Base-by-base conservation (phyloP, 2,329 filamentous ascomycete species). In the Calonectria hongkongensis region DNA sequence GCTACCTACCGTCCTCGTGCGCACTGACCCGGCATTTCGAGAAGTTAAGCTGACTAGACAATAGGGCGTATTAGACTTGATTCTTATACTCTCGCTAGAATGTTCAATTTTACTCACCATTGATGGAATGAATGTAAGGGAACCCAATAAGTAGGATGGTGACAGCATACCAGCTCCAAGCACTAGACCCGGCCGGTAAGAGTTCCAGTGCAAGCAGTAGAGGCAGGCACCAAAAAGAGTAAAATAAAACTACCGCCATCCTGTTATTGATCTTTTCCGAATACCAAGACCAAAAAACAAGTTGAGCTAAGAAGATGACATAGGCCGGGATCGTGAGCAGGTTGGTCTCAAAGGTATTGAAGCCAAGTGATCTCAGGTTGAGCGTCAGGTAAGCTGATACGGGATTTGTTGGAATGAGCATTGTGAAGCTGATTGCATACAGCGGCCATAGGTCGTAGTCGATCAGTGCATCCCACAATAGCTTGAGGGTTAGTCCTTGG, bases 21-120 rank as follows among this genome's bases (percentile, higher is more conserved):
- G 85, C 1, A 92, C 91, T 2, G 87, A 87, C 54, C 90, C 90
- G 0, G 89, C 87, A 75, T 92, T 92, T 56, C 89, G 86, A 2
- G 88, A 89, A 0, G 87, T 89, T 82, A 90, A 88, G 0, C 88
- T 90, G 0, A 91, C 90, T 47, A 60, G 7, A n/a, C 6, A 3
- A 16, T 10, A 27, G 7, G 0, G 21, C 21, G 1, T 21, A 1
- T 67, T 63, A 68, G 50, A 21, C 7, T 27, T 13, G 1, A 0
- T 27, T 10, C 2, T 27, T 7, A 25, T 0, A 1, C 13, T 18
- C 8, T 30, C 16, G 0, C 4, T n/a, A 2, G 2, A n/a, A 6
- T 2, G 2, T 33, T 54, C 5, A 1, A 4, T 0, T 2, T 12
- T 21, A 2, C 71, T 18, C 43, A 73, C 66, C 39, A 4, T 58